Evolutionary conservation across 2,329 filamentous ascomycete genomes (phyloP).

Genomic region (Trichoderma citrinoviride): DNA sequence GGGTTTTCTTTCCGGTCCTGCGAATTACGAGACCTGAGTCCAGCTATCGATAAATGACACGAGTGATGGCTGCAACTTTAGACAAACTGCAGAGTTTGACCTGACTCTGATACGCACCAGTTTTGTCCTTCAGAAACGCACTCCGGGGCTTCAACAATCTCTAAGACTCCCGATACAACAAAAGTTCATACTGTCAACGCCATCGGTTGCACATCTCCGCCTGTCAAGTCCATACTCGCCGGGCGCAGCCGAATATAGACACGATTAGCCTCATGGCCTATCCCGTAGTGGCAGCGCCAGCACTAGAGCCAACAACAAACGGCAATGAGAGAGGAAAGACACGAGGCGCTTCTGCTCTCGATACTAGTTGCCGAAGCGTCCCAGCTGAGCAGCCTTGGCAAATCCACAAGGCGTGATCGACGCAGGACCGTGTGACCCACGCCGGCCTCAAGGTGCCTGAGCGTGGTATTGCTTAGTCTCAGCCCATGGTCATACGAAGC

Average conservation of each 20-base stretch:
- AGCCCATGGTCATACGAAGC: background rate
- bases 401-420: background rate
- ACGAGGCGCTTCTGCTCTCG: background rate
- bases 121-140: conserved; percentile 43
- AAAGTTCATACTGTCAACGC: background rate
- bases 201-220: background rate
- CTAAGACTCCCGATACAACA: no score
- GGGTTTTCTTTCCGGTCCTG: background rate
- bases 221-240: background rate
- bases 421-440: background rate
- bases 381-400: background rate
- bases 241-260: background rate
- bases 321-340: background rate
- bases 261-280: background rate
- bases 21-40: background rate
- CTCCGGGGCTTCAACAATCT: background rate
- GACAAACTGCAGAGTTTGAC: no score
- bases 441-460: background rate
- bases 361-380: background rate
- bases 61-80: no score
- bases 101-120: no score
- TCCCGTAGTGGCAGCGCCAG: background rate
- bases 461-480: background rate
- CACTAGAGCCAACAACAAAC: background rate
- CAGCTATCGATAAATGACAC: no score